Evolutionary conservation across 805 yeast genomes (phyloP), one percentile per base, ranked within the genome.

Genomic region (Yamadazyma scolyti): DNA sequence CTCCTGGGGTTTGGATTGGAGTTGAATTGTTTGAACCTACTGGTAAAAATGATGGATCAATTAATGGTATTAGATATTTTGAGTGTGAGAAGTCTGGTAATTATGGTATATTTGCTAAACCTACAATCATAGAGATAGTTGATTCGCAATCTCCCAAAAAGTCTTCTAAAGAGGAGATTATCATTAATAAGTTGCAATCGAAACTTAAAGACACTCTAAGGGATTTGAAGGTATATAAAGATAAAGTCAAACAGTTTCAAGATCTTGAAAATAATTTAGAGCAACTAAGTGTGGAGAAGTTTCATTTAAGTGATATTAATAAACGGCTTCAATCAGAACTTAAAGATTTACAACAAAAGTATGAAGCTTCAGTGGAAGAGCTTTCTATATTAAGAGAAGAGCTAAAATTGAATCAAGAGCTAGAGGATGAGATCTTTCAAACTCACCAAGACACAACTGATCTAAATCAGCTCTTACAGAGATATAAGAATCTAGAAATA

Each of bases 1-100:
- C 83, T 3, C 56, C 68, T 0, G 87, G 86, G 0, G 31, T 35
- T 1, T 73, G 80, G 79, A 50, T 68, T 4, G 80, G 79, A 1
- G 45, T 74, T 3, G 74, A 71, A 28, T 46, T 75, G 14, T 61
- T 58, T 9, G 33, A 34, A 1, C 54, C 65, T 0, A 36, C 21
- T 1, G 79, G 79, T 1, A 69, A 66, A 40, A 75, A 75, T 32
- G 57, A 73, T 36, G 80, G 80, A 1, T 47, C 68, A 0, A 65
- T 75, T 0, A 50, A 61, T 12, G 75, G 70, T 1, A 46, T 54
- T 3, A 30, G 50, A 31, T 75, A 75, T 48, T 75, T 75, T 27
- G 48, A 55, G 6, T 62, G 70, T 38, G 28, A 29, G 5, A 40
- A 48, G 15, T 40, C 43, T 2, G 64, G 58, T 0, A 43, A 46